These are phyloP conservation scores for Nicotiana rustica DNA, from an alignment of 305 asterid species.

Conservation along the genomic window DNA sequence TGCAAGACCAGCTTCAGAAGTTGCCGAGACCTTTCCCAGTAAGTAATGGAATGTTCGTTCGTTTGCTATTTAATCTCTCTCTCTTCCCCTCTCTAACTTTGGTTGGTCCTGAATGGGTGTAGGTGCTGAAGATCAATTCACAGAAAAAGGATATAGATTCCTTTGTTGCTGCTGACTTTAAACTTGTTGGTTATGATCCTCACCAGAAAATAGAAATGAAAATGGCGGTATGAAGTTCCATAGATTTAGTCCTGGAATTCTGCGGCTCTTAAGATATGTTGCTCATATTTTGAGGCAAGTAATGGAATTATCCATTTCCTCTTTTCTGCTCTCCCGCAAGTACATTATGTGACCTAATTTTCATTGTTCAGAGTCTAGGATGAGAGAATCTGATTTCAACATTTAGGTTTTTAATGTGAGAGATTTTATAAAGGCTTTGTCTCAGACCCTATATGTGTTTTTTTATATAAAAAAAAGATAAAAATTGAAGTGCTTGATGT, in stretches of 20 bases:
- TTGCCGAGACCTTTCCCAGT: constrained; percentile 94
- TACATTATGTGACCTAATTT: constrained; percentile 10
- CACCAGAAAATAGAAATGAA: constrained; percentile 93
- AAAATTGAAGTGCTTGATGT: background rate
- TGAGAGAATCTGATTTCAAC: constrained; percentile 3
- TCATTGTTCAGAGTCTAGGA: background rate
- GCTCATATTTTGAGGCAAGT: constrained; percentile 34
- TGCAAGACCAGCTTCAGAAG: constrained; percentile 89
- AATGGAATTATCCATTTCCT: background rate
- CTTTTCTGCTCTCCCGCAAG: background rate
- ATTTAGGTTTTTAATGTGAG: background rate
- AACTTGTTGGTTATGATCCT: constrained; percentile 77
- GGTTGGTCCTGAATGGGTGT: constrained; percentile 35
- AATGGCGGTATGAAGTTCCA: constrained; percentile 69
- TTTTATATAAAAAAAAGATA: too few species aligned
- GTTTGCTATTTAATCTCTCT: background rate
- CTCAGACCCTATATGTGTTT: background rate
- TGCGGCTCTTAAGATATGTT: constrained; percentile 13
- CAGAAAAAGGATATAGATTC: constrained; percentile 79
- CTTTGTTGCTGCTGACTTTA: constrained; percentile 77
- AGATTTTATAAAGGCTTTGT: background rate
- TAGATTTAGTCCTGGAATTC: constrained; percentile 28
- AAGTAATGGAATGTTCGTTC: constrained; percentile 35
- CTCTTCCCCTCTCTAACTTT: background rate
- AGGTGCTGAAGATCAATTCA: constrained; percentile 79